phyloP scores from a whole-genome alignment of 352 stramenopile genomes.

The Globisporangium megalacanthum region DNA sequence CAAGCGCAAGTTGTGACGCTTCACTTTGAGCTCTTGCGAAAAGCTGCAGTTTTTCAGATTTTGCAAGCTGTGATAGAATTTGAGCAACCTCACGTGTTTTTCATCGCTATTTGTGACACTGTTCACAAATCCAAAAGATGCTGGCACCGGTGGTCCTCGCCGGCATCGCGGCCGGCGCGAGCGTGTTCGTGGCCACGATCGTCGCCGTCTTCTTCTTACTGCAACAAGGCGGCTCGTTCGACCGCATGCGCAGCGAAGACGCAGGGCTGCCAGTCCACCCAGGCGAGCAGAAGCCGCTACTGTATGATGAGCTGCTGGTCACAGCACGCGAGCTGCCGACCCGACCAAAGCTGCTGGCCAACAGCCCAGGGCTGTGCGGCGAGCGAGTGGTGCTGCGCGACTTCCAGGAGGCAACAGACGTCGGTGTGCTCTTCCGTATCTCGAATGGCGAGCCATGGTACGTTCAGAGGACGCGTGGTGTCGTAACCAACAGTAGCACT shows the following conservation, averaged over 20 bases:
- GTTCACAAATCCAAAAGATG: constrained; percentile 24
- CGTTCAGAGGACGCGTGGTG: neutral
- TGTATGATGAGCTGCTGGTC: constrained; percentile 86
- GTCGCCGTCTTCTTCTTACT: constrained; percentile 83
- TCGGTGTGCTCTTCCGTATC: constrained; percentile 29
- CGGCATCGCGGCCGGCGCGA: constrained; percentile 73
- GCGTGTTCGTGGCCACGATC: constrained; percentile 83
- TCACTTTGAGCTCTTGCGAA: too few relatives aligned
- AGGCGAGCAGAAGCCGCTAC: constrained; percentile 69
- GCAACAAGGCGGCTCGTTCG: constrained; percentile 78
- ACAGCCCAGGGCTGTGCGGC: constrained; percentile 28
- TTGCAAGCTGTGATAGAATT: too few relatives aligned
- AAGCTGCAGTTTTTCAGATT: too few relatives aligned
- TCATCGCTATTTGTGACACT: too few relatives aligned
- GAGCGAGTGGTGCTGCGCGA: constrained; percentile 41
- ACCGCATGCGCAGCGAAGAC: constrained; percentile 79
- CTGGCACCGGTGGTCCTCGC: constrained; percentile 47
- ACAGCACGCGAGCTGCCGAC: constrained; percentile 24
- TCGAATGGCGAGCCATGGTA: constrained; percentile 42
- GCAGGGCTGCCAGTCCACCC: constrained; percentile 50
- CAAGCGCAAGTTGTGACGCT: neutral
- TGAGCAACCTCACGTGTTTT: too few relatives aligned
- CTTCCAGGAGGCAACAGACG: constrained; percentile 27
- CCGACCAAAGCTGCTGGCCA: neutral
- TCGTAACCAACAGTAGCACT: too few relatives aligned